A percentile compares a stretch with the other conserved stretches of the same genome.
These are phyloP conservation scores for Acanthochlamys bracteata DNA, from an alignment of 106 monocot genomes.

Conservation along the genomic window DNA sequence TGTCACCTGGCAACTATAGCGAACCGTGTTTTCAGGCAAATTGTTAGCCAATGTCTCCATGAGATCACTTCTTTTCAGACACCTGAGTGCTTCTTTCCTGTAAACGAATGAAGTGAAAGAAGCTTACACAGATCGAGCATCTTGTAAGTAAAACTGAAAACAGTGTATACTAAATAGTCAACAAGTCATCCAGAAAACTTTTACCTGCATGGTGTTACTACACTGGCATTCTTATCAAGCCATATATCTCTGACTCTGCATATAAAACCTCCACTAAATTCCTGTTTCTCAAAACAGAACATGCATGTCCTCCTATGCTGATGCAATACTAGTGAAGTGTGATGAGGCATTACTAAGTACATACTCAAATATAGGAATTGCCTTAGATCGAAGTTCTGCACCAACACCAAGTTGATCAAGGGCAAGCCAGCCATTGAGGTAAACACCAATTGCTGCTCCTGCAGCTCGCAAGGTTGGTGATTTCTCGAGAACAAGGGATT, in stretches of 20 bases:
- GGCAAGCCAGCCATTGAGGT: slow-evolving; percentile 9
- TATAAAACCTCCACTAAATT: too few relatives aligned
- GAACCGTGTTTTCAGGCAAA: slow-evolving; percentile 26
- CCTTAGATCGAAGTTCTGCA: neutral
- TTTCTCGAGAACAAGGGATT: slow-evolving; percentile 4
- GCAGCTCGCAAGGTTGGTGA: neutral
- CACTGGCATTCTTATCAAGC: neutral
- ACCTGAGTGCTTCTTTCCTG: slow-evolving; percentile 26
- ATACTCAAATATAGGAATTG: neutral
- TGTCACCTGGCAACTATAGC: slow-evolving; percentile 22
- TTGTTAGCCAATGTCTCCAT: slow-evolving; percentile 28
- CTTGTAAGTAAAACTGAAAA: too few relatives aligned
- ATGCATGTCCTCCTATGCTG: too few relatives aligned
- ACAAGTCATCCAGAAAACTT: too few relatives aligned
- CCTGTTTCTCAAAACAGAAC: too few relatives aligned
- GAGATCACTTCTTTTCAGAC: slow-evolving; percentile 46
- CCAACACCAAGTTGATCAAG: slow-evolving; percentile 14
- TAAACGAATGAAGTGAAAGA: neutral
- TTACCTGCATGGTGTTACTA: neutral
- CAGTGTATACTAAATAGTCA: too few relatives aligned
- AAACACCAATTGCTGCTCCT: slow-evolving; percentile 6
- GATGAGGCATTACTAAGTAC: too few relatives aligned
- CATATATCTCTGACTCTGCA: neutral
- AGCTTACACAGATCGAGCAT: too few relatives aligned
- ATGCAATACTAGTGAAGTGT: too few relatives aligned